Percentiles rank a stretch among this genome's conserved stretches.
Evolutionary conservation across 805 yeast genomes (phyloP).

Genomic region (Pachysolen tannophilus): DNA sequence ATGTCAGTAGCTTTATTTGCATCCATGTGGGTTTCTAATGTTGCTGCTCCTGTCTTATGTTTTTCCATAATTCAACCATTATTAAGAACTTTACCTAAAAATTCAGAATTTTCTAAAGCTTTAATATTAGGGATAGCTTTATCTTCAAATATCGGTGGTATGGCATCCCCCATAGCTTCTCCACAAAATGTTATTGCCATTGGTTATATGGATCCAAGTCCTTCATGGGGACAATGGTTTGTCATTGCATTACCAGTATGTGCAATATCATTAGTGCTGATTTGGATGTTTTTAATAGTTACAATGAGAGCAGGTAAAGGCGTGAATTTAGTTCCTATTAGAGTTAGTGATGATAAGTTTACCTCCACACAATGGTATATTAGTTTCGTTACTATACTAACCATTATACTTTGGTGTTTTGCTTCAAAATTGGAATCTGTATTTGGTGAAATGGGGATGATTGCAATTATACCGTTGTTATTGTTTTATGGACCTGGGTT

Average conservation of each 20-base stretch:
- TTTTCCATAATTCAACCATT: slow-evolving; percentile 88
- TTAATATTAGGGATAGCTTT: slow-evolving; percentile 86
- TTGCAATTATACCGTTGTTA: slow-evolving; percentile 84
- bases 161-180: slow-evolving; percentile 95
- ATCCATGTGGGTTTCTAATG: slow-evolving; percentile 95
- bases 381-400: slow-evolving; percentile 51
- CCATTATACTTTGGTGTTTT: slow-evolving; percentile 86
- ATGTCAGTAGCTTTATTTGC: slow-evolving; percentile 83
- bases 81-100: slow-evolving; percentile 72
- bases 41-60: slow-evolving; percentile 94
- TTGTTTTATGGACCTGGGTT: slow-evolving; percentile 90
- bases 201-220: slow-evolving; percentile 77
- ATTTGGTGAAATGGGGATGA: slow-evolving; percentile 96
- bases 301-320: slow-evolving; percentile 51
- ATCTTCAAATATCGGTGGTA: slow-evolving; percentile 92
- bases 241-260: slow-evolving; percentile 79
- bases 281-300: slow-evolving; percentile 67
- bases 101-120: slow-evolving; percentile 72
- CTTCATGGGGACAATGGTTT: slow-evolving; percentile 93
- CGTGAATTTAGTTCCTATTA: slow-evolving; percentile 48
- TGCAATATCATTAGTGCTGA: slow-evolving; percentile 46
- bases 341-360: slow-evolving; percentile 58
- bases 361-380: slow-evolving; percentile 71
- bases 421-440: slow-evolving; percentile 63
- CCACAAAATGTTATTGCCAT: slow-evolving; percentile 94